These are phyloP conservation scores for Annulohypoxylon truncatum DNA, from an alignment of 2,329 filamentous ascomycete species.

Conservation along the genomic window DNA sequence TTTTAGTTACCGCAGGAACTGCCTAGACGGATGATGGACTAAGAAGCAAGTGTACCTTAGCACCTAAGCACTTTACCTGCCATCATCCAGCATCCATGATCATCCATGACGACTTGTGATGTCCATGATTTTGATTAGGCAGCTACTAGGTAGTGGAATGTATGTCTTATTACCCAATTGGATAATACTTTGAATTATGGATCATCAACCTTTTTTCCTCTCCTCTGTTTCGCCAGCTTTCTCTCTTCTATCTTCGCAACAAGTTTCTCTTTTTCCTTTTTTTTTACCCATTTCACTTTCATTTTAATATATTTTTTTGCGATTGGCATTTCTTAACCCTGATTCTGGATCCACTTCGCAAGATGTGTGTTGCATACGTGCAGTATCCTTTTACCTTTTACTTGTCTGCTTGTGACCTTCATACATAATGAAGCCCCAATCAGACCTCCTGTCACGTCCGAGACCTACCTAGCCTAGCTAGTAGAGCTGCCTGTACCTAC, in stretches of 20 bases:
- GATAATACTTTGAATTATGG: conserved; percentile 18
- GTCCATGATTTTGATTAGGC: conserved; percentile 4
- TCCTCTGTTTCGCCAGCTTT: conserved; percentile 21
- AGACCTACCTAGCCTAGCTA: conserved; percentile 23
- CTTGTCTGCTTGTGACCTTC: conserved; percentile 19
- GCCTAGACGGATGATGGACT: background rate
- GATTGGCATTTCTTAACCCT: conserved; percentile 7
- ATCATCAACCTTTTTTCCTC: conserved; percentile 16
- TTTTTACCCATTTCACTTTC: background rate
- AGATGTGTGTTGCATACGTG: conserved; percentile 6
- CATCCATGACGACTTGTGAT: conserved; percentile 8
- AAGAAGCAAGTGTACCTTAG: conserved; percentile 7
- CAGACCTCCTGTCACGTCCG: conserved; percentile 24
- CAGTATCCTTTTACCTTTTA: conserved; percentile 11
- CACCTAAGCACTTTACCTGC: background rate
- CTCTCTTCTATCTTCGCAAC: conserved; percentile 13
- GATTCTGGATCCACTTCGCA: conserved; percentile 31
- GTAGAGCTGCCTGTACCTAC: conserved; percentile 11
- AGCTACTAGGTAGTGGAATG: conserved; percentile 8
- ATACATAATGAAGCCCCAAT: conserved; percentile 35
- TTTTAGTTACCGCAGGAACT: conserved; percentile 14
- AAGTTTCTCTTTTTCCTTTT: background rate
- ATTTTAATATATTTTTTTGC: conserved; percentile 21
- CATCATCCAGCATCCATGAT: background rate
- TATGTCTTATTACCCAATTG: conserved; percentile 14